Conservation (phyloP, 148 eudicot species). For the Chenopodium formosanum region DNA sequence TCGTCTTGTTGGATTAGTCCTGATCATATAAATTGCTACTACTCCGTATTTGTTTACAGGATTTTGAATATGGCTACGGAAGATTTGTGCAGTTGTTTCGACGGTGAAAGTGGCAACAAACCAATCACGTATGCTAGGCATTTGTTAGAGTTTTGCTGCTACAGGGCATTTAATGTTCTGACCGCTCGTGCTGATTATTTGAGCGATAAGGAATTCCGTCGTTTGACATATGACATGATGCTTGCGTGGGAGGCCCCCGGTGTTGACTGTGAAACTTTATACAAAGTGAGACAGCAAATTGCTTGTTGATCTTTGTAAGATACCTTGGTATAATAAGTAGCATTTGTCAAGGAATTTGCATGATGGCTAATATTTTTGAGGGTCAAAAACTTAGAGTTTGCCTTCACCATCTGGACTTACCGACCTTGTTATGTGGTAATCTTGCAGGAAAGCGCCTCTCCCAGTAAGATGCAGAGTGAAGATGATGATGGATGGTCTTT, state of each 20-base stretch:
- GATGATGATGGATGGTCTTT: constrained; percentile 81
- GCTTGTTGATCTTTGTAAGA: constrained; percentile 29
- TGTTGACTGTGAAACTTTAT: constrained; percentile 32
- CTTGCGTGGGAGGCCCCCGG: constrained; percentile 80
- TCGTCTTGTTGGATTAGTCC: background rate
- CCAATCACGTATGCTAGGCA: constrained; percentile 46
- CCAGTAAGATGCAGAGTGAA: constrained; percentile 45
- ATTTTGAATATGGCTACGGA: constrained; percentile 46
- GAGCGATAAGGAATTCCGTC: constrained; percentile 63
- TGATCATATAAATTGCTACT: background rate
- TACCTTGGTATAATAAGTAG: constrained; percentile 15
- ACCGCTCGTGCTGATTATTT: constrained; percentile 51
- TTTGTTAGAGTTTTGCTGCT: constrained; percentile 70
- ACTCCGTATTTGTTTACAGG: constrained; percentile 30
- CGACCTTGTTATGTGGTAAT: constrained; percentile 3
- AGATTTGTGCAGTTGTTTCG: constrained; percentile 54
- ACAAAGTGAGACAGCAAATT: constrained; percentile 42
- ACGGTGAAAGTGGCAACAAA: constrained; percentile 40
- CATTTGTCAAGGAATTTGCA: background rate
- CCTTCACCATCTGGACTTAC: background rate
- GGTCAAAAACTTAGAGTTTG: background rate
- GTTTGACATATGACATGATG: constrained; percentile 78
- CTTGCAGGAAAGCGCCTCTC: constrained; percentile 46
- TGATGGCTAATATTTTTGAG: background rate
- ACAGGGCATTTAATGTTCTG: constrained; percentile 42